Conservation (phyloP, 352 stramenopile species). For the Globisporangium recalcitrans region DNA sequence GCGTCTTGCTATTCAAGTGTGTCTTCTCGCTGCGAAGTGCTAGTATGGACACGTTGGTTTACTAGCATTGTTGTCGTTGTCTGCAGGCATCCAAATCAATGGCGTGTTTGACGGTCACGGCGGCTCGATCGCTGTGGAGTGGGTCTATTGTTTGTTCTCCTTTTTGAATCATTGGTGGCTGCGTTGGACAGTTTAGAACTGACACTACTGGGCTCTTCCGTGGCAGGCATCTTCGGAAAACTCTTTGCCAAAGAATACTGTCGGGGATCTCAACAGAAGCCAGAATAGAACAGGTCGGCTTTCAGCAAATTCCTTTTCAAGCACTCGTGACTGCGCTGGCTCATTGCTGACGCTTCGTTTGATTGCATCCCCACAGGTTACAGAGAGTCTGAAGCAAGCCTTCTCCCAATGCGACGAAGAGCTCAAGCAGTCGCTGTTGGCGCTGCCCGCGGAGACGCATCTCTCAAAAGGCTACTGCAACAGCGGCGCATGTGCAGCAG, state of each 20-base stretch:
- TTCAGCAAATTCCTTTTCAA: background rate
- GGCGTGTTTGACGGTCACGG: slow-evolving; percentile 70
- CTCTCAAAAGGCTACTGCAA: slow-evolving; percentile 73
- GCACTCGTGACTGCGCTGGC: too few species aligned
- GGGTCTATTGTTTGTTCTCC: slow-evolving; percentile 7
- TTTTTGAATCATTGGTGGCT: background rate
- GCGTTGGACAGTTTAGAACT: too few species aligned
- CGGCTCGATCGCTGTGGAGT: slow-evolving; percentile 63
- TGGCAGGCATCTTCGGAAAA: slow-evolving; percentile 30
- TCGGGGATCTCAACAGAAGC: slow-evolving; percentile 20
- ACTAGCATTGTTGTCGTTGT: background rate
- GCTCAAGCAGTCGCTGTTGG: slow-evolving; percentile 50
- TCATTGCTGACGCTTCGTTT: background rate
- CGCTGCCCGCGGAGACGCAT: slow-evolving; percentile 29
- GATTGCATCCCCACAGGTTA: slow-evolving; percentile 8
- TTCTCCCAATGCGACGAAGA: slow-evolving; percentile 53
- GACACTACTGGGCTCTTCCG: background rate
- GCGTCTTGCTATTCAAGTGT: background rate
- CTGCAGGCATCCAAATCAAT: slow-evolving; percentile 37
- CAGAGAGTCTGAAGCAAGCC: slow-evolving; percentile 22
- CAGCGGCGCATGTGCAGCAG: slow-evolving; percentile 55
- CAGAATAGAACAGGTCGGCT: slow-evolving; percentile 33
- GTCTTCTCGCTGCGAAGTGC: too few species aligned
- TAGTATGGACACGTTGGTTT: too few species aligned
- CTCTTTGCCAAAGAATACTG: slow-evolving; percentile 36